phyloP scores from a whole-genome alignment of 352 stramenopile species.

The Albugo laibachii region DNA sequence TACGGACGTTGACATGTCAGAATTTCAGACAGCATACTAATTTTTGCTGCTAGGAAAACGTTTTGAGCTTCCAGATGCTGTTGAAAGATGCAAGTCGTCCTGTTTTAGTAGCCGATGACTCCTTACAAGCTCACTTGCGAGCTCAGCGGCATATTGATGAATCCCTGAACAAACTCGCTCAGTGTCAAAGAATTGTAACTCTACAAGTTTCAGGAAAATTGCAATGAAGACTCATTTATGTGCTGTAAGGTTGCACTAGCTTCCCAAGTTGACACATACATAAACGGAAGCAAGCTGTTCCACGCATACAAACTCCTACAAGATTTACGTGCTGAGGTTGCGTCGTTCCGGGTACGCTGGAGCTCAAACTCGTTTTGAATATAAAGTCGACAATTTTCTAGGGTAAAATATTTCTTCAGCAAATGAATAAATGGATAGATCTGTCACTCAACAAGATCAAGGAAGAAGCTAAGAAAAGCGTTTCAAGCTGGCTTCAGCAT shows the following conservation, averaged over 20 bases:
- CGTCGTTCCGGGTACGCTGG: conserved; percentile 27
- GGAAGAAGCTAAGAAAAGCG: conserved; percentile 38
- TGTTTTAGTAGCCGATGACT: conserved; percentile 33
- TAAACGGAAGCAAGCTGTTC: conserved; percentile 47
- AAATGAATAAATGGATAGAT: conserved; percentile 67
- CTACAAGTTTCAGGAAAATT: background rate
- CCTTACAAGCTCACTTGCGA: conserved; percentile 27
- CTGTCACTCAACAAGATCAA: conserved; percentile 49
- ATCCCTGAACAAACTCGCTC: conserved; percentile 59
- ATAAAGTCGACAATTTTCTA: conserved; percentile 2
- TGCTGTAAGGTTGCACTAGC: conserved; percentile 29
- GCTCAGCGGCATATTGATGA: conserved; percentile 53
- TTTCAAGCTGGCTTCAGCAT: conserved; percentile 49
- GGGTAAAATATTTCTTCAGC: conserved; percentile 54
- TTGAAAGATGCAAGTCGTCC: conserved; percentile 21
- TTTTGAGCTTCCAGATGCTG: conserved; percentile 43
- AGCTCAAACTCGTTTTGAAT: background rate
- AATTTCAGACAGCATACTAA: background rate
- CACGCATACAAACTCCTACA: conserved; percentile 61
- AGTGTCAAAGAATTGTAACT: conserved; percentile 56
- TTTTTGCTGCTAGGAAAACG: conserved; percentile 19
- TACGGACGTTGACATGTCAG: conserved; percentile 1
- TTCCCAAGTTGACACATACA: conserved; percentile 38
- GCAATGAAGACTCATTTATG: background rate
- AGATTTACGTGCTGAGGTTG: conserved; percentile 42